Evolutionary conservation across 257 asterid species (phyloP).

Genomic region (Plantago elongata): DNA sequence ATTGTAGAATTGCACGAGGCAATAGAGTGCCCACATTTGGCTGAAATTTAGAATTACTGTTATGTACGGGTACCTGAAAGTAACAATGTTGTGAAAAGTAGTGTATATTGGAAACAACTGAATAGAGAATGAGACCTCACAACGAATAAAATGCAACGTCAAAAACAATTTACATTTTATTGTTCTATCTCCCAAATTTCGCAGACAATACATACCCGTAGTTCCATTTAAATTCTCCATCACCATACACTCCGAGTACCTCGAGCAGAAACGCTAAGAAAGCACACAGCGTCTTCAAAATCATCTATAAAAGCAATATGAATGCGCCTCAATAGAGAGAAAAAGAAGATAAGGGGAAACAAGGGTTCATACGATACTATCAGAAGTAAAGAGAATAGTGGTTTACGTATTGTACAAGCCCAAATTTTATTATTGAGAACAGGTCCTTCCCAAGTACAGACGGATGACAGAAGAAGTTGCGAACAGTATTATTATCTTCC

Average conservation of each 20-base stretch:
- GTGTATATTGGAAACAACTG: not conserved
- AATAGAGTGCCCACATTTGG: slow-evolving; percentile 96
- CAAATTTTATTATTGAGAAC: slow-evolving; percentile 69
- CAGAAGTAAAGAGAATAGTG: slow-evolving; percentile 2
- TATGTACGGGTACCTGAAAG: slow-evolving; percentile 77
- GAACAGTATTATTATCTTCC: slow-evolving; percentile 30
- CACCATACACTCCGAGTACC: slow-evolving; percentile 85
- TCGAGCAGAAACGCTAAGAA: slow-evolving; percentile 72
- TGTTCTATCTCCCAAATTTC: not conserved
- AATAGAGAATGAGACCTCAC: not conserved
- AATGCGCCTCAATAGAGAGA: not conserved
- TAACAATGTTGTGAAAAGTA: not conserved
- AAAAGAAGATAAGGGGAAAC: not conserved
- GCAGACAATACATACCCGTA: slow-evolving; percentile 53
- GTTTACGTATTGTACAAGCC: slow-evolving; percentile 86
- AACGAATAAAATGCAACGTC: not conserved
- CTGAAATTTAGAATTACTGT: slow-evolving; percentile 78
- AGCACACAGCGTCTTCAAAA: slow-evolving; percentile 81
- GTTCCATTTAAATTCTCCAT: slow-evolving; percentile 88
- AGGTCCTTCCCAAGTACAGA: slow-evolving; percentile 57
- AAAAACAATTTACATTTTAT: not conserved
- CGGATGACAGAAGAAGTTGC: slow-evolving; percentile 64
- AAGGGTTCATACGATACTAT: not conserved
- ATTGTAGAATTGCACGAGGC: slow-evolving; percentile 86
- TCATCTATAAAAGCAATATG: slow-evolving; percentile 57